Evolutionary conservation across 352 stramenopile genomes (phyloP).

Genomic region (Peronospora tabacina): DNA sequence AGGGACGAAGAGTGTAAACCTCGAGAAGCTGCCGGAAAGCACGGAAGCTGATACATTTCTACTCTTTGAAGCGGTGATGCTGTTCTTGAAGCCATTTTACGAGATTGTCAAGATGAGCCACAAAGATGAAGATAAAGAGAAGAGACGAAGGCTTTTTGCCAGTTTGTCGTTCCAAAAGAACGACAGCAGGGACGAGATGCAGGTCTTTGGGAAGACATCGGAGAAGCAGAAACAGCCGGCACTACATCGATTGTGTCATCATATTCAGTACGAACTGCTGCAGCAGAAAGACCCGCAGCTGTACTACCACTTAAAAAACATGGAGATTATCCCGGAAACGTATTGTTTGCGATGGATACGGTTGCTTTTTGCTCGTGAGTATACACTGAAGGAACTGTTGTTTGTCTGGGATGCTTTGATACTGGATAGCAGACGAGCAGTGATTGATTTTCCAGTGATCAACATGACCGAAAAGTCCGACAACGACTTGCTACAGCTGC

Average conservation of each 20-base stretch:
- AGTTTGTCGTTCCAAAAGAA: slow-evolving; percentile 21
- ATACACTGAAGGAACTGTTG: slow-evolving; percentile 50
- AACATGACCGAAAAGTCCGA: slow-evolving; percentile 29
- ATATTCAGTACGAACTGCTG: slow-evolving; percentile 70
- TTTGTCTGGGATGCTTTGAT: slow-evolving; percentile 71
- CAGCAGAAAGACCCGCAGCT: slow-evolving; percentile 75
- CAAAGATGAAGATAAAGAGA: not conserved
- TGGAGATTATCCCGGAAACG: slow-evolving; percentile 73
- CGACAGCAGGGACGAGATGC: slow-evolving; percentile 21
- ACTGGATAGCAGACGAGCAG: slow-evolving; percentile 22
- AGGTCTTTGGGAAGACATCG: slow-evolving; percentile 6
- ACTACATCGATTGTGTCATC: slow-evolving; percentile 57
- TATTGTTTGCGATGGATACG: slow-evolving; percentile 80
- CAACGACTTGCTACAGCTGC: slow-evolving; percentile 32
- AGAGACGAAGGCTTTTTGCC: slow-evolving; percentile 14
- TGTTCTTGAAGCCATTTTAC: slow-evolving; percentile 75
- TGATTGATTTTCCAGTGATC: slow-evolving; percentile 35
- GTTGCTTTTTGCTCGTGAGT: slow-evolving; percentile 72
- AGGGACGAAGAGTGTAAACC: slow-evolving; percentile 12
- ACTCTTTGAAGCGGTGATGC: slow-evolving; percentile 68
- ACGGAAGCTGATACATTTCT: slow-evolving; percentile 62
- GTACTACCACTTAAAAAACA: slow-evolving; percentile 70
- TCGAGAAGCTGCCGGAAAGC: slow-evolving; percentile 27
- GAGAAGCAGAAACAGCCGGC: slow-evolving; percentile 25
- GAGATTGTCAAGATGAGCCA: slow-evolving; percentile 47